These are phyloP conservation scores for Raffaelea ambrosiae DNA, from an alignment of 2,329 filamentous ascomycete species.

Conservation along the genomic window DNA sequence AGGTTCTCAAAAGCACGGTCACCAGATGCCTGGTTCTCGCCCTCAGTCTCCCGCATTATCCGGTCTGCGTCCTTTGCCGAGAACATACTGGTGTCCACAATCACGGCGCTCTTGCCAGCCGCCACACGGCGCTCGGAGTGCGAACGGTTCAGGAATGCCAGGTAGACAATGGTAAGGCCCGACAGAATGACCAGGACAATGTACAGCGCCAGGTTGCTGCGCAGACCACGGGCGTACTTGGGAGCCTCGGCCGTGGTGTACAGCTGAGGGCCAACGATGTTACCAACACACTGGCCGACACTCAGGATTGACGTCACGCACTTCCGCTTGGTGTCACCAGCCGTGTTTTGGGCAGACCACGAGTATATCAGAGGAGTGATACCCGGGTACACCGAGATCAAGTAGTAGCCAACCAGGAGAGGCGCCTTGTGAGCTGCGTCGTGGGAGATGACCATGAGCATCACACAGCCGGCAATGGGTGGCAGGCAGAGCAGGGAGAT, in stretches of 20 bases:
- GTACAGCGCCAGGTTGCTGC: conserved; percentile 53
- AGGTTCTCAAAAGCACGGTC: conserved; percentile 12
- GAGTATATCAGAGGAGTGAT: conserved; percentile 50
- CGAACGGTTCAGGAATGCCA: conserved; percentile 7
- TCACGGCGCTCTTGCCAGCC: conserved; percentile 11
- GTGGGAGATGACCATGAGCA: conserved; percentile 18
- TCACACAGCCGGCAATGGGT: conserved; percentile 18
- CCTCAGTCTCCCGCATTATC: conserved; percentile 4
- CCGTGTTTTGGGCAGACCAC: conserved; percentile 55
- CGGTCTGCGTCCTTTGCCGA: conserved; percentile 8
- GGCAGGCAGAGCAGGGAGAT: conserved; percentile 17
- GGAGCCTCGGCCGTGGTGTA: conserved; percentile 53
- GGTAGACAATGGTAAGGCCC: conserved; percentile 1
- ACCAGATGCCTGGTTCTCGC: conserved; percentile 3
- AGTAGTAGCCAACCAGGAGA: conserved; percentile 16
- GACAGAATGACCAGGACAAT: conserved; percentile 20
- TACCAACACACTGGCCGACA: conserved; percentile 56
- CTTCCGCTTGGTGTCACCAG: conserved; percentile 63
- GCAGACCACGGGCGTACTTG: conserved; percentile 46
- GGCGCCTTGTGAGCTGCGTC: conserved; percentile 17
- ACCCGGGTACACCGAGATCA: conserved; percentile 13
- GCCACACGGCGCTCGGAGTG: conserved; percentile 10
- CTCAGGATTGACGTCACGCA: conserved; percentile 58
- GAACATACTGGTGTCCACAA: conserved; percentile 9
- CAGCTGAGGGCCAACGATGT: conserved; percentile 52